Evolutionary conservation across 169 alveolate genomes (phyloP), one percentile per base, ranked within the genome.

Genomic region (Eimeria praecox): DNA sequence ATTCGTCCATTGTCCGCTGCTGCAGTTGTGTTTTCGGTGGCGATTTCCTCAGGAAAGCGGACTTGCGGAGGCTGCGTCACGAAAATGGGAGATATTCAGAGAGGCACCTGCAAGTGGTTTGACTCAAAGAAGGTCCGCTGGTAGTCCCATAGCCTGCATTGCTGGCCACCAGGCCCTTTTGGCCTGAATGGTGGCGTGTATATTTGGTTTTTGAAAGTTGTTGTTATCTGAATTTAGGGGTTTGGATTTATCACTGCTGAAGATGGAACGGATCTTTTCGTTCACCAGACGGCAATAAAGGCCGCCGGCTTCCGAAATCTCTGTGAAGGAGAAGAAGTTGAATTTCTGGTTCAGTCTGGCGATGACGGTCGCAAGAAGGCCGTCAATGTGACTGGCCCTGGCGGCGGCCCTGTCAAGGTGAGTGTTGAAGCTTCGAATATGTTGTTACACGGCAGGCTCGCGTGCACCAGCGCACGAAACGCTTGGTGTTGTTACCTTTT

Each of bases 31-130:
- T 69, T 49, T 20, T 20, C 27, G 73, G 54, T 69, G 54, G 40
- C 78, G 62, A 24, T 38, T 90, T 52, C 40, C 78, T 90, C 85
- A 85, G 92, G 92, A 56, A 85, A 54, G 56, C 59, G 73, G 54
- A 56, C 78, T 85, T 42, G 85, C 59, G 77, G 33, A 89, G 83
- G 24, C 69, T 54, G 62, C 64, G 16, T 24, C 75, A 22, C 52
- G 88, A 92, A 92, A 66, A 92, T 92, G 95, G 64, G 88, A 27
- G 95, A 80, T 33, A 92, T 92, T 64, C 95, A 83, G 42, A 95
- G 95, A 35, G 98, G 98, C 75, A 97, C 92, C 77, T 97, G 98
- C 97, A 97, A 97, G 94, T 97, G 98, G 98, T 97, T 97, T 96
- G 97, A 97, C 94, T 96, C 98, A n/a, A 96, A 85, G 83, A 94